Evolutionary conservation across 192 early-diverging fungal species (phyloP).

Genomic region (Podila clonocystis): DNA sequence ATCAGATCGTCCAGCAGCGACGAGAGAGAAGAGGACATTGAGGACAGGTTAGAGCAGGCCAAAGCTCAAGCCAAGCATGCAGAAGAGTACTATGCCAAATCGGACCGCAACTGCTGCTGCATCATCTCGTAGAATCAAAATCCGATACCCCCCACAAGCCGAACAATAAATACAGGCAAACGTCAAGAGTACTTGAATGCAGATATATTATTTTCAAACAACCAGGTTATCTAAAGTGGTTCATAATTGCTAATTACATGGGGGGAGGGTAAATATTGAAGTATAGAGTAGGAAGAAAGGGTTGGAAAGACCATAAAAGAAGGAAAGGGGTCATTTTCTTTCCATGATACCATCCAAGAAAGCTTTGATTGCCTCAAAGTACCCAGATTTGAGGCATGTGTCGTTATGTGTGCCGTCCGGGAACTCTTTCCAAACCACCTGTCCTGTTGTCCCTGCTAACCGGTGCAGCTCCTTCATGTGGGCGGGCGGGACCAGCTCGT

Average conservation of each 20-base stretch:
- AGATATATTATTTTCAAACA: background rate
- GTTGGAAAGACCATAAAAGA: background rate
- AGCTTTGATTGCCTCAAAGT: slow-evolving; percentile 78
- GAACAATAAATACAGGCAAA: too few relatives aligned
- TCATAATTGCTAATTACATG: background rate
- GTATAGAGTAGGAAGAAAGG: background rate
- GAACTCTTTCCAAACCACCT: slow-evolving; percentile 71
- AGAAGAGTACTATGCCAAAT: slow-evolving; percentile 21
- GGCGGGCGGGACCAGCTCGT: slow-evolving; percentile 88
- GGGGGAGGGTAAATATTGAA: background rate
- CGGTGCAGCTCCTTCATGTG: slow-evolving; percentile 88
- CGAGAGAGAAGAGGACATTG: slow-evolving; percentile 7
- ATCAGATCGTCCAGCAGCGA: background rate
- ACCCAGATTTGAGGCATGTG: slow-evolving; percentile 85
- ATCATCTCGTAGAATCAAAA: slow-evolving; percentile 13
- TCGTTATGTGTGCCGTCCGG: slow-evolving; percentile 92
- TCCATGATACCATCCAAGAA: slow-evolving; percentile 58
- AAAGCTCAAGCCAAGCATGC: slow-evolving; percentile 41
- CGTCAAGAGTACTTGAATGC: too few relatives aligned
- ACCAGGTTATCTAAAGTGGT: background rate
- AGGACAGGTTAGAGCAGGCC: slow-evolving; percentile 23
- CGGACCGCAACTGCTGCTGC: slow-evolving; percentile 22
- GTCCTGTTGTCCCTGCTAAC: slow-evolving; percentile 59
- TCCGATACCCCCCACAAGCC: background rate
- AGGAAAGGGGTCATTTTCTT: slow-evolving; percentile 8